Conservation (phyloP, 441 rosid species). For the Adansonia grandidieri region DNA sequence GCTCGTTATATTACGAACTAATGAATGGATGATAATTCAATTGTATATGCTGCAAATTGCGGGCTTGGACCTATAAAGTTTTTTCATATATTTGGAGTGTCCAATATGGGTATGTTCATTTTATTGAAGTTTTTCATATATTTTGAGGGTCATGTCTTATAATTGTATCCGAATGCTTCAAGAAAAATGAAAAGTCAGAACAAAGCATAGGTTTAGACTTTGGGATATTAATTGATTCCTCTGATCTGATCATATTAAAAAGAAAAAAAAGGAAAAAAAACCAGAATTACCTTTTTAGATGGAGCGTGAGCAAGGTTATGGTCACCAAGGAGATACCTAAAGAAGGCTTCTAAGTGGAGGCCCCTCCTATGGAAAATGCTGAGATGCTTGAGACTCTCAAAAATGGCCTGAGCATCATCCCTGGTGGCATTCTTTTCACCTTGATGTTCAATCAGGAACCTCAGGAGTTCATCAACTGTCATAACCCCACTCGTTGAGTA, state of each 20-base stretch:
- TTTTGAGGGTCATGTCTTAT: no score
- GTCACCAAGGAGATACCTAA: conserved; percentile 67
- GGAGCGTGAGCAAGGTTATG: conserved; percentile 52
- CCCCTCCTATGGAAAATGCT: conserved; percentile 61
- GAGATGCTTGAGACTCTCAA: conserved; percentile 64
- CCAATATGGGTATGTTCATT: no score
- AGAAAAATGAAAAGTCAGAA: no score
- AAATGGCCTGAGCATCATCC: conserved; percentile 57
- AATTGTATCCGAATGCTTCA: no score
- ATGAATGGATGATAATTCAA: background rate
- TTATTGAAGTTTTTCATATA: no score
- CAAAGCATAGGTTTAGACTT: no score
- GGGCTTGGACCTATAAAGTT: background rate
- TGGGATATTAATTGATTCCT: background rate
- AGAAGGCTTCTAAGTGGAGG: conserved; percentile 63
- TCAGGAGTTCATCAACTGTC: conserved; percentile 49
- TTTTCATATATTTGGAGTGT: no score
- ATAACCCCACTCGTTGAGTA: conserved; percentile 59
- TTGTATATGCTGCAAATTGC: background rate
- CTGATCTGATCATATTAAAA: background rate
- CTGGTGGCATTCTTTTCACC: conserved; percentile 47
- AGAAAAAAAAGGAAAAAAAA: conserved; percentile 4
- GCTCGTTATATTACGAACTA: background rate
- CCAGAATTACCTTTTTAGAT: conserved; percentile 37
- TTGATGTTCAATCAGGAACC: conserved; percentile 54